A percentile compares a stretch with the other conserved stretches of the same genome.
Conservation (phyloP, 441 rosid genomes). For the Mallotus japonicus region DNA sequence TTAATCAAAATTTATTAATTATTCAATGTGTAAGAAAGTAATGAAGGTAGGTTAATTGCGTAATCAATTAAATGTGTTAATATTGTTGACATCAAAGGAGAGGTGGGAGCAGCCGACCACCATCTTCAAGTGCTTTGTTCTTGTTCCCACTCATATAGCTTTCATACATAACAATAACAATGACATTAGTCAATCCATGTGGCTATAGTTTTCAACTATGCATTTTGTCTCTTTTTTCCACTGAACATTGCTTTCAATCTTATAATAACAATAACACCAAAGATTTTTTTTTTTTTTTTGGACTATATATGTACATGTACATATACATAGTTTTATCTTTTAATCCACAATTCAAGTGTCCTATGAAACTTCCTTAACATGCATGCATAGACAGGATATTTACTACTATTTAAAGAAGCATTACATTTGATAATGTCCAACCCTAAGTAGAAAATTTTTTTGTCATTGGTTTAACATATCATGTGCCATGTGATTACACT, state of each 20-base stretch:
- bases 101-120: not conserved
- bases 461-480: not conserved
- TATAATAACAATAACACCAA: not conserved
- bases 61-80: too few species aligned
- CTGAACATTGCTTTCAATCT: not conserved
- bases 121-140: not conserved
- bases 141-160: slow-evolving; percentile 2
- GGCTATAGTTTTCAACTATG: not conserved
- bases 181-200: not conserved
- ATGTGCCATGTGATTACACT: not conserved
- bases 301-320: too few species aligned
- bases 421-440: not conserved
- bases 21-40: too few species aligned
- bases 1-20: too few species aligned
- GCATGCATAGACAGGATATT: not conserved
- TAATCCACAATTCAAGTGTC: not conserved
- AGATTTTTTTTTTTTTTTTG: not conserved
- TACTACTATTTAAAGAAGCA: not conserved
- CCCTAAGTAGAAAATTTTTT: not conserved
- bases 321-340: too few species aligned
- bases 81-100: too few species aligned
- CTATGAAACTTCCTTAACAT: not conserved
- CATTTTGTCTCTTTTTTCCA: too few species aligned
- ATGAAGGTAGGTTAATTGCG: too few species aligned
- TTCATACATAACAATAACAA: not conserved